Evolutionary conservation across 2,329 filamentous ascomycete genomes (phyloP), one percentile per base, ranked within the genome.

Genomic region (Byssothecium circinans): DNA sequence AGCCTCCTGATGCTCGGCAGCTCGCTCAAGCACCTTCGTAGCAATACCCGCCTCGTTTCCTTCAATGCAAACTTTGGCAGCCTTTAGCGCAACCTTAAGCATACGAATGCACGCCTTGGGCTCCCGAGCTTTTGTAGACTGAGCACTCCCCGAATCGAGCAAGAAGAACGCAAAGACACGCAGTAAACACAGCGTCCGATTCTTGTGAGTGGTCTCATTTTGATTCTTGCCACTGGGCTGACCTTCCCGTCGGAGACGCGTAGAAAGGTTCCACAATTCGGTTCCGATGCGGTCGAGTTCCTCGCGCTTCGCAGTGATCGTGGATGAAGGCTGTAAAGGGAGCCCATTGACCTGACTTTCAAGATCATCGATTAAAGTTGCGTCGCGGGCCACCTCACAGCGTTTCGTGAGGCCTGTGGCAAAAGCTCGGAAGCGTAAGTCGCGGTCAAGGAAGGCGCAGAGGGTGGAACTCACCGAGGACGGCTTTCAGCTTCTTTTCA

Each of bases 11-110:
- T 74, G 86, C 18, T 78, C 75, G 1, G 84, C 83, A 42, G 83
- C 83, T 51, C 81, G 83, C 57, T 86, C 82, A 36, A 95, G 74
- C 0, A 84, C 78, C 27, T 78, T 78, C 5, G 80, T 74, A 0
- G 83, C 82, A n/a, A 83, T 72, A 8, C 81, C 78, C 1, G 83
- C 52, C 19, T 88, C 78, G 3, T 72, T 65, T 3, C 74, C 71
- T n/a, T 81, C 81, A 35, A 94, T 74, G 57, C 86, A 90, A 33
- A 75, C 75, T 58, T 77, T 81, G 17, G 79, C 80, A 4, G 85
- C 78, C 64, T 85, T 88, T 47, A 95, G 72, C 10, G 84, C 85
- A 56, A 89, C 72, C 60, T 81, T 85, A 63, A 89, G 74, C 17
- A 89, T 67, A 45, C 87, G 81, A 23, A 83, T 65, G 14, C 57